Conservation (phyloP, 1,284 basidiomycete genomes). For the Cutaneotrichosporon cyanovorans region DNA sequence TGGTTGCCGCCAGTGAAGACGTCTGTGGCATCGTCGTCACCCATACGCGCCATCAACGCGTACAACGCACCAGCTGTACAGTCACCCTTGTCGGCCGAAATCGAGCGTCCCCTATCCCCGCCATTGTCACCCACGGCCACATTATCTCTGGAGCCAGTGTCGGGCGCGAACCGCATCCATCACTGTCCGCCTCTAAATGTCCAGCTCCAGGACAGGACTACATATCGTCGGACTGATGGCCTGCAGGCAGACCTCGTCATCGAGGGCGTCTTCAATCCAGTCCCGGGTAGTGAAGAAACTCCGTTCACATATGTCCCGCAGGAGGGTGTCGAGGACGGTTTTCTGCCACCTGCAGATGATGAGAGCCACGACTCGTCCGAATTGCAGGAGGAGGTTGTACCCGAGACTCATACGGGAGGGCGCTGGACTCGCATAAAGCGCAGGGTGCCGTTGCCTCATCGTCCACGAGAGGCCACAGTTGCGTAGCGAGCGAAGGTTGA, state of each 20-base stretch:
- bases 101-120: not conserved
- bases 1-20: no score
- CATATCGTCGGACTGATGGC: not conserved
- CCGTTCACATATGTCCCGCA: conserved; percentile 39
- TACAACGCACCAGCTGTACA: not conserved
- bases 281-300: conserved; percentile 21
- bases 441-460: no score
- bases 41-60: no score
- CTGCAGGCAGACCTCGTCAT: conserved; percentile 33
- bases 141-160: not conserved
- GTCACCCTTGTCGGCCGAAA: not conserved
- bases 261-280: conserved; percentile 41
- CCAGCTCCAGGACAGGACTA: no score
- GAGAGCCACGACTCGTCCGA: not conserved
- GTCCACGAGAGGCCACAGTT: no score
- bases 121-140: not conserved
- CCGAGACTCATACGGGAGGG: no score
- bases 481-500: no score
- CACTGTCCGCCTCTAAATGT: no score
- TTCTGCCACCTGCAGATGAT: not conserved
- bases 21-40: no score
- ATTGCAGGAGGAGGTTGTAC: no score
- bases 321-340: conserved; percentile 1
- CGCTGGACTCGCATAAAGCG: no score
- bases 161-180: not conserved